Base-by-base conservation (phyloP, 768 basidiomycete genomes). In the Lactarius indigo region DNA sequence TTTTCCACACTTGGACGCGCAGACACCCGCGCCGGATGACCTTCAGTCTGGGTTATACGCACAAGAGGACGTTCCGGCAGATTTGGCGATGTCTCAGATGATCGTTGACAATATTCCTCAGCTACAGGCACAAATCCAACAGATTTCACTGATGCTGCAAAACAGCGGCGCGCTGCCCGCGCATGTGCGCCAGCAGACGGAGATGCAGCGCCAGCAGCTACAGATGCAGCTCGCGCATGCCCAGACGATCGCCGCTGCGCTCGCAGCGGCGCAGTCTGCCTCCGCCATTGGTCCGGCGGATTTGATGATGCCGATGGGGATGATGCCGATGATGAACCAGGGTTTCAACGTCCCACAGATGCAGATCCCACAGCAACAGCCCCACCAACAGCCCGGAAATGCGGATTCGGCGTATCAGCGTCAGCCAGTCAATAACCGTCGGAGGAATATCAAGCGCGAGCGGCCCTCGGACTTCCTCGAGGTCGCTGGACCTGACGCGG, bases 341-440 rank as follows among this genome's bases (percentile, higher is more conserved):
- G 68, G 71, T 9, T 64, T 64, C 52, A 31, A 31, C 59, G 63
- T 60, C 50, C 39, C 63, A 64, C 71, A 59, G 62, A 59, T 64
- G 68, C 68, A 52, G 65, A 62, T n/a, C 37, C 63, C 63, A 1
- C 61, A 47, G 28, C 69, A 82, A 80, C 71, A 81, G 82, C 65
- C 90, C 82, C 74, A 84, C 68, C 88, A 91, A 72, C 88, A 90
- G 74, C 82, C 84, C 35, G 82, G 83, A 59, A 81, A 82, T 7
- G 86, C 87, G 73, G 92, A 94, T 68, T 93, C 91, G 7, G 89
- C 92, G n/a, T 94, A 94, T 74, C 92, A 94, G 75, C 82, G 92
- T 41, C 73, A 92, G 58, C 92, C 92, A 35, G 77, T 94, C 62
- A 94, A 93, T 72, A 92, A 91, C 72, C 82, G 92, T 65, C 83